Evolutionary conservation across 2,329 filamentous ascomycete genomes (phyloP).

Genomic region (Decorospora gaudefroyi): DNA sequence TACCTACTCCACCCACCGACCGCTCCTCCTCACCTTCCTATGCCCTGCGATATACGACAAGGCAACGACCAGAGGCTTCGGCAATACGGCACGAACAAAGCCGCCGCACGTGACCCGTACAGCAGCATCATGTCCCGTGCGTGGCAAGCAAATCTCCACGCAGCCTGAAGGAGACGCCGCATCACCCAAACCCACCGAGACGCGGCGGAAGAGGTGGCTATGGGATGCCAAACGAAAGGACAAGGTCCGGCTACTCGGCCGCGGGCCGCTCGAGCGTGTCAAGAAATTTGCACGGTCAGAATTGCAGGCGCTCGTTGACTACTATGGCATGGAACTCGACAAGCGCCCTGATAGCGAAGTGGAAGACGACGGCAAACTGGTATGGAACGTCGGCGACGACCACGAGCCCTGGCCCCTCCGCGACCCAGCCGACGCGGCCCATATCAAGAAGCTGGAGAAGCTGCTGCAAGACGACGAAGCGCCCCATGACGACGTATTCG

Average conservation of each 20-base stretch:
- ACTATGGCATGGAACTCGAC: conserved; percentile 47
- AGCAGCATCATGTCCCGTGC: conserved; percentile 57
- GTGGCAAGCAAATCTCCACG: conserved; percentile 48
- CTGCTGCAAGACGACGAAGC: conserved; percentile 52
- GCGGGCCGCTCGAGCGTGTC: conserved; percentile 29
- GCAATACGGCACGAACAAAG: conserved; percentile 21
- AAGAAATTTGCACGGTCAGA: conserved; percentile 50
- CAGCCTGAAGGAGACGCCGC: conserved; percentile 9
- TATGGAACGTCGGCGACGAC: conserved; percentile 41
- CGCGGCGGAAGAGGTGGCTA: conserved; percentile 23
- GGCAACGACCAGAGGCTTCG: conserved; percentile 24
- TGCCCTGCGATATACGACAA: conserved; percentile 27
- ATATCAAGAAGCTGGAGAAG: conserved; percentile 43
- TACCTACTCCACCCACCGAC: conserved; percentile 45
- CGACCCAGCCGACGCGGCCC: conserved; percentile 40
- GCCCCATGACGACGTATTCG: conserved; percentile 56
- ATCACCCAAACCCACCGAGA: conserved; percentile 15
- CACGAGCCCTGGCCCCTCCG: conserved; percentile 43
- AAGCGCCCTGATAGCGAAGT: conserved; percentile 35
- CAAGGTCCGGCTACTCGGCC: conserved; percentile 12
- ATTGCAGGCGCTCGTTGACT: conserved; percentile 55
- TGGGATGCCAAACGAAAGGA: conserved; percentile 13
- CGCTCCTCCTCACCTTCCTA: conserved; percentile 41
- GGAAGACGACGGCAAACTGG: conserved; percentile 33
- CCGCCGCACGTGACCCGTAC: too few species aligned